Evolutionary conservation across 805 yeast species (phyloP).

Genomic region (Suhomyces pyralidae): DNA sequence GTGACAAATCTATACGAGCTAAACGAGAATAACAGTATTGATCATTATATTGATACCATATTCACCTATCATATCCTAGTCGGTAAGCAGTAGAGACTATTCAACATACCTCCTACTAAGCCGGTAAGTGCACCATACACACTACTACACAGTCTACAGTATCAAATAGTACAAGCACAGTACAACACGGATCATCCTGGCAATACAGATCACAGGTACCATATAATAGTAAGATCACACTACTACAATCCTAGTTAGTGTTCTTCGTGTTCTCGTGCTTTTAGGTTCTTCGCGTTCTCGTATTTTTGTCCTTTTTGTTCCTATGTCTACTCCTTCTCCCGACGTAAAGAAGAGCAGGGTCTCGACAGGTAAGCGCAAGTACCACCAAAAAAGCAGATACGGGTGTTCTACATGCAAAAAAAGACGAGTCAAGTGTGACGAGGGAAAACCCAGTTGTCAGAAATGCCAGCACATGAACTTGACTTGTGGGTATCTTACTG

Average conservation of each 20-base stretch:
- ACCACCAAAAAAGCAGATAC: conserved; percentile 81
- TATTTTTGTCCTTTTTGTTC: too few relatives aligned
- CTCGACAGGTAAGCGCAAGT: conserved; percentile 73
- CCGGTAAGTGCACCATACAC: too few relatives aligned
- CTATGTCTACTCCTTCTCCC: not conserved
- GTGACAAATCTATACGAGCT: not conserved
- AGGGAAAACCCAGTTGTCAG: conserved; percentile 70
- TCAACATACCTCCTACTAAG: not conserved
- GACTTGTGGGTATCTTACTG: conserved; percentile 59
- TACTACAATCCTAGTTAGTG: too few relatives aligned
- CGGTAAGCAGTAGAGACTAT: not conserved
- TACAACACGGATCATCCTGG: too few relatives aligned
- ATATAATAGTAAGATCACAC: too few relatives aligned
- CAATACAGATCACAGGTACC: too few relatives aligned
- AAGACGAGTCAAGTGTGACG: conserved; percentile 92
- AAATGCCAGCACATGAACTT: conserved; percentile 80
- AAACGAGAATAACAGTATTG: not conserved
- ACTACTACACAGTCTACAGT: too few relatives aligned
- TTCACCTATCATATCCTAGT: not conserved
- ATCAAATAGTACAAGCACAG: too few relatives aligned
- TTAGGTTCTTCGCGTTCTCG: too few relatives aligned
- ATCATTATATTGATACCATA: not conserved
- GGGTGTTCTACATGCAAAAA: conserved; percentile 90
- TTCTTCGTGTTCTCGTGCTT: too few relatives aligned
- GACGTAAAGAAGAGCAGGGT: conserved; percentile 5